These are phyloP conservation scores for Stemphylium lycopersici DNA, from an alignment of 2,329 filamentous ascomycete genomes.

Conservation along the genomic window DNA sequence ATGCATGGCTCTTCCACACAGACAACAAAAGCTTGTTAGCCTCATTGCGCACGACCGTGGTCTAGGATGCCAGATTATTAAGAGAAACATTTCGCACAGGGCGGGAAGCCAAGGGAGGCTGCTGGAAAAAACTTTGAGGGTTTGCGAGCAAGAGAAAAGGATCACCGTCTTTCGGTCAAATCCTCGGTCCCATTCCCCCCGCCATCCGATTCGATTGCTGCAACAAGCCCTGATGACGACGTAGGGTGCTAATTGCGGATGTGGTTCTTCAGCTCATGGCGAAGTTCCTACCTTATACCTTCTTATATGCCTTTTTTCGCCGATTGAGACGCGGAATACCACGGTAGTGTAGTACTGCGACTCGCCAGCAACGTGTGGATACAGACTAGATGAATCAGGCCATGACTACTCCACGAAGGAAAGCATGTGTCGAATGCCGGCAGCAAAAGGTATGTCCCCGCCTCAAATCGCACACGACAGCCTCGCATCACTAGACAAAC, in stretches of 20 bases:
- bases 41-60: conserved; percentile 20
- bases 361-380: conserved; percentile 29
- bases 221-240: conserved; percentile 41
- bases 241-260: conserved; percentile 34
- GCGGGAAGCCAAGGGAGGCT: conserved; percentile 15
- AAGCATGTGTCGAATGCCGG: conserved; percentile 47
- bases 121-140: conserved; percentile 22
- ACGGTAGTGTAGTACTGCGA: conserved; percentile 25
- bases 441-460: conserved; percentile 45
- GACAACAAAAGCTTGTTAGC: conserved; percentile 30
- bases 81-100: conserved; percentile 29
- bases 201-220: conserved; percentile 40
- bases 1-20: conserved; percentile 28
- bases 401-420: conserved; percentile 45
- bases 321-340: conserved; percentile 28
- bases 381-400: conserved; percentile 25
- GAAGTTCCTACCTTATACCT: conserved; percentile 25
- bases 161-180: conserved; percentile 32
- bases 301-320: conserved; percentile 34
- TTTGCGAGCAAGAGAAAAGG: conserved; percentile 18
- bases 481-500: conserved; percentile 2
- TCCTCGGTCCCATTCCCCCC: conserved; percentile 39
- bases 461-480: conserved; percentile 3
- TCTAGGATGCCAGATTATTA: conserved; percentile 30
- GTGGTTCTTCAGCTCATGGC: conserved; percentile 25